Percentiles rank a stretch among this genome's conserved stretches.
phyloP scores from a whole-genome alignment of 257 asterid species.

The Nicotiana benthamiana region DNA sequence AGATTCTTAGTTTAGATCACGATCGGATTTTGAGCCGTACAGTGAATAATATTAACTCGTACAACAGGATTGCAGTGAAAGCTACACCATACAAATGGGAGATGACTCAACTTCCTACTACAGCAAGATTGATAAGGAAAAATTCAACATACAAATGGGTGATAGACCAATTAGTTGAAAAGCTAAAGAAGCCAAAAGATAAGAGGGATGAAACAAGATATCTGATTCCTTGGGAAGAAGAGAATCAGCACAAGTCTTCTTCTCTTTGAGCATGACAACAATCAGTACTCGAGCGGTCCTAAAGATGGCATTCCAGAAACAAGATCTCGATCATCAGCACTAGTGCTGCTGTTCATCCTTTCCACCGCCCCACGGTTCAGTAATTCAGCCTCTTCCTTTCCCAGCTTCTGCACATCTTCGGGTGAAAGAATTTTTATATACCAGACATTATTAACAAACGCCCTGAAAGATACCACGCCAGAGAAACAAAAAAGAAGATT shows the following conservation, averaged over 20 bases:
- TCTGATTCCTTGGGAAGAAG: not conserved
- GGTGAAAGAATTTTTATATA: constrained; percentile 94
- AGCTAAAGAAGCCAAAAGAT: not conserved
- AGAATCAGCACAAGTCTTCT: not conserved
- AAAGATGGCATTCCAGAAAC: constrained; percentile 50
- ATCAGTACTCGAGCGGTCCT: constrained; percentile 64
- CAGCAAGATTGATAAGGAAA: constrained; percentile 1
- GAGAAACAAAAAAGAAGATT: constrained; percentile 3
- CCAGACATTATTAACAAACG: constrained; percentile 87
- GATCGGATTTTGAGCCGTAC: not conserved
- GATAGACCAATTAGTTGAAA: not conserved
- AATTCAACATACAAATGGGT: constrained; percentile 2
- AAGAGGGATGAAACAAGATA: not conserved
- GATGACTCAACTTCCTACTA: not conserved
- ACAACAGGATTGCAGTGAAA: not conserved
- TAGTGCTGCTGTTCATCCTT: constrained; percentile 30
- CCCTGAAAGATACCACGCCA: constrained; percentile 34
- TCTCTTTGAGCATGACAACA: not conserved
- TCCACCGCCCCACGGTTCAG: constrained; percentile 34
- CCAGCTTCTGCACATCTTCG: constrained; percentile 72
- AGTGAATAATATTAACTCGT: not conserved
- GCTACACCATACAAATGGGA: constrained; percentile 3
- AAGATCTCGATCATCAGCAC: constrained; percentile 46
- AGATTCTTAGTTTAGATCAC: not conserved
- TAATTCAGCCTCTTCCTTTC: constrained; percentile 62